Base-by-base conservation (phyloP, 1,284 basidiomycete genomes). In the Cutaneotrichosporon daszewskae region DNA sequence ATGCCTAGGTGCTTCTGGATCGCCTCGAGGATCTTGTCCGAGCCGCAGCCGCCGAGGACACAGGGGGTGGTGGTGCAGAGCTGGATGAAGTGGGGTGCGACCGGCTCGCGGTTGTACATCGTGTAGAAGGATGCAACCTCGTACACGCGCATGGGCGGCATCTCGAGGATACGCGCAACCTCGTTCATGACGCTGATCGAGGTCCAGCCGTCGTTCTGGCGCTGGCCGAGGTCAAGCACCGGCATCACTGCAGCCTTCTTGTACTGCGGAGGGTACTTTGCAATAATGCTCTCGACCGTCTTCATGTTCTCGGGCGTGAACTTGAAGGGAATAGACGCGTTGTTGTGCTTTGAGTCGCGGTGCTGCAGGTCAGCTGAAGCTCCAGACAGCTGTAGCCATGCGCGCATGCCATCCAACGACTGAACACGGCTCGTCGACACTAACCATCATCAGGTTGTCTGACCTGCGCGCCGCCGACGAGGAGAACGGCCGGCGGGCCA, bases 121-220 rank as follows among this genome's bases (percentile, higher is more conserved):
- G 94, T 98, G 74, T 98, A 98, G 76, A 98, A 98, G 11, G 91
- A 95, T 12, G 95, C 94, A 40, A 99, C 95, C 74, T 99, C 95
- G 72, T 98, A 99, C 6, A 98, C 95, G 16, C 94, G 84, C 95
- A 98, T 98, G 43, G 89, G 87, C 8, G 87, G 88, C 83, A 99
- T 88, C 64, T 88, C 89, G 42, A 98, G 78, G 28, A 94, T 74
- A 53, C 84, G 82, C 2, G 94, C 94, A 36, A 98, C 85, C 61
- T 91, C 88, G 75, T 98, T 97, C 94, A 99, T 99, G 51, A 94
- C 91, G 60, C 85, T 88, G 59, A 99, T 94, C 65, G 85, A 90
- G n/a, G 91, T 94, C 89, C 90, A 99, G 60, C 90, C 91, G 60
- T 90, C 87, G 76, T 98, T 97, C 74, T 98, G 95, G 57, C 90